Base-by-base conservation (phyloP, 1,139 yeast genomes). In the Pichia cactophila region DNA sequence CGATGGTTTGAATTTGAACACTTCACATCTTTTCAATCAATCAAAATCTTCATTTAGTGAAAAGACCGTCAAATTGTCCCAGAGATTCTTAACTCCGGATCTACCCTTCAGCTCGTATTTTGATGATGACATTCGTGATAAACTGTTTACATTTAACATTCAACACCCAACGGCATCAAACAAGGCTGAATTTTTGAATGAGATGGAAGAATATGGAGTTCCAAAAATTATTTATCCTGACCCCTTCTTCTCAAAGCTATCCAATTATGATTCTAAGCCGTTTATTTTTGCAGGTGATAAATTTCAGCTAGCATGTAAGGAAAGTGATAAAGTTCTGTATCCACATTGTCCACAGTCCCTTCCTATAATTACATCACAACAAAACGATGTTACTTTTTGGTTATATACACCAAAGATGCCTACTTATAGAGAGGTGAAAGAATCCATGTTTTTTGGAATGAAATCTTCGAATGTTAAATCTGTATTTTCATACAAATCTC, bases 281-380 rank as follows among this genome's bases (percentile, higher is more conserved):
- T 73, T 82, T 52, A 65, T 78, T 2, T 82, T 80, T 65, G 89
- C 90, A 0, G 89, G 89, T 23, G 78, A 74, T 51, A 78, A 76
- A 55, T 80, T 81, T 54, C 68, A 61, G 1, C 64, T 81, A 9
- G 57, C 58, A 38, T 61, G 71, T 17, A 45, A 52, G 28, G 62
- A 63, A 31, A 51, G 62, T 2, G 56, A 54, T 58, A 55, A 44
- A 16, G 31, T 26, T 23, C 47, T 33, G 20, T 42, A 46, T 23
- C 50, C 50, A 4, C 16, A 12, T 11, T 31, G 33, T 4, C 12
- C 16, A n/a, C 48, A 46, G 36, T 4, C 35, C 1, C 35, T 31
- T 26, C 29, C 12, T 37, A 42, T 3, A 28, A 11, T 12, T 20
- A 23, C 6, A 11, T 31, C 35, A 14, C n/a, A 12, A 2, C 12